A percentile compares a stretch with the other conserved stretches of the same genome.
Conservation (phyloP, 768 basidiomycete species). For the Suillus weaverae region DNA sequence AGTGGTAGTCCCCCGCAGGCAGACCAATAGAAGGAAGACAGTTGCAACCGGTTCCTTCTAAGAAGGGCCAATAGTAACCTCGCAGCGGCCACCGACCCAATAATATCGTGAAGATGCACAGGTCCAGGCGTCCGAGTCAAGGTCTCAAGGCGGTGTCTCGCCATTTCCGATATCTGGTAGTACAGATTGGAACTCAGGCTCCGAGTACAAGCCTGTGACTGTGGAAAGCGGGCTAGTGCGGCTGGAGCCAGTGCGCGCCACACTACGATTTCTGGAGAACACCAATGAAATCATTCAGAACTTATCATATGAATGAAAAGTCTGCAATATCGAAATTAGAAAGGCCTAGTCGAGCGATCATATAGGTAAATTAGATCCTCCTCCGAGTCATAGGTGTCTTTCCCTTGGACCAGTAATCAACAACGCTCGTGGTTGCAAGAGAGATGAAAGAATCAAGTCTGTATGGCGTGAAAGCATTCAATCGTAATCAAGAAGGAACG, state of each 20-base stretch:
- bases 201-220: background rate
- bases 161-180: background rate
- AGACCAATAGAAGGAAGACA: background rate
- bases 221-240: background rate
- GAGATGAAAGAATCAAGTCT: background rate
- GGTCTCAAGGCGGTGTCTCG: background rate
- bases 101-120: background rate
- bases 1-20: conserved; percentile 10
- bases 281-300: background rate
- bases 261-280: background rate
- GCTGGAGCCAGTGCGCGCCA: background rate
- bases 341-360: background rate
- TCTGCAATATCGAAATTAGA: background rate
- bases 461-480: background rate
- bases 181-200: background rate
- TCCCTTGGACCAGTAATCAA: background rate
- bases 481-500: background rate
- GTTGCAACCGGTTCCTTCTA: background rate
- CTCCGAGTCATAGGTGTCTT: background rate
- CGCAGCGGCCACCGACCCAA: background rate
- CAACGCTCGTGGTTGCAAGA: background rate
- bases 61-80: background rate
- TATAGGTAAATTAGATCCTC: background rate
- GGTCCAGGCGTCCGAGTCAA: background rate
- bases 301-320: background rate